phyloP scores from a whole-genome alignment of 1,284 basidiomycete genomes.

The Earliella scabrosa region DNA sequence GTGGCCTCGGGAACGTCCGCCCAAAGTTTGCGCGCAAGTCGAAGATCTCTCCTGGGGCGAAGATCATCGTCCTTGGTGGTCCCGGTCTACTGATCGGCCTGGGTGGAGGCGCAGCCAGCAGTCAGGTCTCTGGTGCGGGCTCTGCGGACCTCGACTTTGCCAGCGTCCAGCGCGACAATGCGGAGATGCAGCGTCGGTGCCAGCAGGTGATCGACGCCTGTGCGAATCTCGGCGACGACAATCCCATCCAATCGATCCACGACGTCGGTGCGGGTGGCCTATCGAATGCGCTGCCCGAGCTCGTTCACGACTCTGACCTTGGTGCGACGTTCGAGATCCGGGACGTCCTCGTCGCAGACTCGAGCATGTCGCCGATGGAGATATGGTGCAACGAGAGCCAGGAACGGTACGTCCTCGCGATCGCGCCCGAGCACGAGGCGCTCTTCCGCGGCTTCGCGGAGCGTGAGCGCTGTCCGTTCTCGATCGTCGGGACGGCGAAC shows the following conservation, averaged over 20 bases:
- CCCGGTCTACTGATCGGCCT: slow-evolving; percentile 97
- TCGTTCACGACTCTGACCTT: slow-evolving; percentile 93
- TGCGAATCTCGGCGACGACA: slow-evolving; percentile 65
- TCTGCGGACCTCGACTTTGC: slow-evolving; percentile 96
- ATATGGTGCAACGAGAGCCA: slow-evolving; percentile 99
- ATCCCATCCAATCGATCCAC: slow-evolving; percentile 95
- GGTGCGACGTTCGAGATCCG: slow-evolving; percentile 96
- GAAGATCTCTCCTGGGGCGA: slow-evolving; percentile 77
- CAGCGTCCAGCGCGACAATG: slow-evolving; percentile 96
- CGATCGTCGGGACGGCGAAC: slow-evolving; percentile 89
- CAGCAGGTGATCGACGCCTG: slow-evolving; percentile 98
- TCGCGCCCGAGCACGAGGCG: slow-evolving; percentile 62
- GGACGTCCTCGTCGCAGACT: slow-evolving; percentile 91
- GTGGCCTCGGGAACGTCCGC: slow-evolving; percentile 93
- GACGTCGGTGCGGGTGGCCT: slow-evolving; percentile 98
- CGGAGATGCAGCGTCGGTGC: slow-evolving; percentile 97
- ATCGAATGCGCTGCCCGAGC: slow-evolving; percentile 95
- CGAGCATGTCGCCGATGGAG: slow-evolving; percentile 98
- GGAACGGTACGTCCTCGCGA: slow-evolving; percentile 95
- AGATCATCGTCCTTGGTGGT: slow-evolving; percentile 94
- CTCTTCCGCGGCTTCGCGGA: slow-evolving; percentile 81
- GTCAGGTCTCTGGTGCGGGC: slow-evolving; percentile 87
- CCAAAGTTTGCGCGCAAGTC: slow-evolving; percentile 81
- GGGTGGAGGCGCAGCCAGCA: slow-evolving; percentile 95
- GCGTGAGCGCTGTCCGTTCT: slow-evolving; percentile 93